phyloP scores from a whole-genome alignment of 345 rosid species.

The Arabis alpina region DNA sequence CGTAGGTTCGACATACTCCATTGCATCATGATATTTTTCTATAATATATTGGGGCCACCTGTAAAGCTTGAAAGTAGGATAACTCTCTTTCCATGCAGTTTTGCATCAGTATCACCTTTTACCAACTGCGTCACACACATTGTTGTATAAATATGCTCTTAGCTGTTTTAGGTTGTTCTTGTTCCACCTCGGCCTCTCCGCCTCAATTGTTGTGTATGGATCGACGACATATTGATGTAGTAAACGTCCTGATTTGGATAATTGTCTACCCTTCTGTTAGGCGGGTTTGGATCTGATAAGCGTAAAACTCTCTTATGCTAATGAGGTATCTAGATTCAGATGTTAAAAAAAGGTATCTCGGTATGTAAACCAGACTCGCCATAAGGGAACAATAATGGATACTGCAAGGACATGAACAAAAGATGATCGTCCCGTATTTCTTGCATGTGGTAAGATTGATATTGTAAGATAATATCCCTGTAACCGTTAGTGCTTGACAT shows the following conservation, averaged over 20 bases:
- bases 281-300: neutral
- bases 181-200: neutral
- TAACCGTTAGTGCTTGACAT: neutral
- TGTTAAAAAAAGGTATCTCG: neutral
- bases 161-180: neutral
- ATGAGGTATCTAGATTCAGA: neutral
- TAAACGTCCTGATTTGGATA: neutral
- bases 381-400: conserved; percentile 6
- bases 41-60: neutral
- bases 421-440: neutral
- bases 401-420: neutral
- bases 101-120: neutral
- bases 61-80: neutral
- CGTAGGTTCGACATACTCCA: neutral
- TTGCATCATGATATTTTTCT: neutral
- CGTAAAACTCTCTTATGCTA: neutral
- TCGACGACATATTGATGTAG: neutral
- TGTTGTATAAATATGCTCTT: neutral
- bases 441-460: neutral
- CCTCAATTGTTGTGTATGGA: neutral
- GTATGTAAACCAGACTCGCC: neutral
- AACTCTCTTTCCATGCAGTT: neutral
- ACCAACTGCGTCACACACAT: neutral
- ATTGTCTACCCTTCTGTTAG: neutral
- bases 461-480: neutral